Base-by-base conservation (phyloP, 176 grass and related monocot genomes). In the Areca catechu region DNA sequence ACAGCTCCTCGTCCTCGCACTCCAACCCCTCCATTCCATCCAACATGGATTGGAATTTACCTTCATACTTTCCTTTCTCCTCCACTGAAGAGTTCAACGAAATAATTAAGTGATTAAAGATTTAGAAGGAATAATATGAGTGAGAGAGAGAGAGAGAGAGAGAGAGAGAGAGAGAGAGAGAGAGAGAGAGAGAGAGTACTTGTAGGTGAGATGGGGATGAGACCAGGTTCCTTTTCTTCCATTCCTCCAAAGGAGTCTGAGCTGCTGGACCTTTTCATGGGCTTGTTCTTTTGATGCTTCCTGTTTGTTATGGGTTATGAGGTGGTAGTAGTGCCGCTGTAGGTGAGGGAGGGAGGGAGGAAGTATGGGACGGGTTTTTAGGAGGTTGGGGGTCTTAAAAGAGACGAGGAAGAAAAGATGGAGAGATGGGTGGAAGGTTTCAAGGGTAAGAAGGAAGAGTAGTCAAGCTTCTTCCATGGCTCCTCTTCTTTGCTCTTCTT, bases 201-300 rank as follows among this genome's bases (percentile, higher is more conserved):
- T 43, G 34, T 3, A 3, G 7, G 34, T 3, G 21, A 24, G 10
- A 48, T 54, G 56, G 68, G 57, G 20, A 49, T 24, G 37, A 60
- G 24, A 49, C 19, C 14, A 15, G 53, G 29, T 23, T 21, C 61
- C 20, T 28, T 24, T 50, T n/a, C 5, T 24, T 50, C 7, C 25
- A n/a, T 37, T 81, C 81, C 86, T 85, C 27, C 49, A 60, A 56
- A 55, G 49, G 76, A 64, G 54, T 69, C 57, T 63, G 65, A 77
- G 66, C 54, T 53, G 24, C 50, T 63, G 48, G 71, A 75, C 67
- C 82, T 85, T 75, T 82, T 90, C 86, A 85, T 90, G 24, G 34
- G 17, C 62, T 47, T 22, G 0, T 43, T 25, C 19, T 15, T 61
- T 69, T 20, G 4, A 4, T 43, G 34, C 34, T 43, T 43, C 34